Percentiles rank a stretch among this genome's conserved stretches.
These are phyloP conservation scores for Anethum foeniculum DNA, from an alignment of 140 eudicot genomes.

Conservation along the genomic window DNA sequence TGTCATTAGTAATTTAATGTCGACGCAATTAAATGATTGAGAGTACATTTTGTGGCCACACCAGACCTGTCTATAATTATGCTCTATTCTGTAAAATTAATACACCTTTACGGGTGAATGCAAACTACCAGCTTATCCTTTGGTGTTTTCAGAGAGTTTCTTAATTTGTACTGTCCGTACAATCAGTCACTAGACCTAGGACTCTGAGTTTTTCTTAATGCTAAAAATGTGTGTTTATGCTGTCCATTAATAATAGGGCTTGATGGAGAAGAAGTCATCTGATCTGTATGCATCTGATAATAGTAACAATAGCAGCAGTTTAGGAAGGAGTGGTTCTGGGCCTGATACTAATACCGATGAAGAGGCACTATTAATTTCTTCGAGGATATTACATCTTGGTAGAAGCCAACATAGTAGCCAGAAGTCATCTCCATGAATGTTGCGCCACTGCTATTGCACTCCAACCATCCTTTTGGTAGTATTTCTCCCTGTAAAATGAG, in stretches of 20 bases:
- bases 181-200: background rate
- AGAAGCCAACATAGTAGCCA: constrained; percentile 6
- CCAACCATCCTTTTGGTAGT: background rate
- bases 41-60: background rate
- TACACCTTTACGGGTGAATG: background rate
- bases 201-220: background rate
- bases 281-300: constrained; percentile 33
- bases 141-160: background rate
- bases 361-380: constrained; percentile 48
- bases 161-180: background rate
- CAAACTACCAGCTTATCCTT: background rate
- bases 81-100: background rate
- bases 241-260: constrained; percentile 24
- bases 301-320: constrained; percentile 14
- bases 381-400: constrained; percentile 42
- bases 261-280: constrained; percentile 42
- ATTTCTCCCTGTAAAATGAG: background rate
- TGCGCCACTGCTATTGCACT: background rate
- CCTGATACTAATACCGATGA: constrained; percentile 30
- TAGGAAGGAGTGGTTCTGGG: constrained; percentile 8
- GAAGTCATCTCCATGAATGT: background rate
- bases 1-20: background rate
- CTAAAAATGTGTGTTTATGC: background rate
- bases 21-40: background rate
- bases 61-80: background rate